phyloP scores from a whole-genome alignment of 2,329 filamentous ascomycete genomes.

The Fusarium duplospermum region DNA sequence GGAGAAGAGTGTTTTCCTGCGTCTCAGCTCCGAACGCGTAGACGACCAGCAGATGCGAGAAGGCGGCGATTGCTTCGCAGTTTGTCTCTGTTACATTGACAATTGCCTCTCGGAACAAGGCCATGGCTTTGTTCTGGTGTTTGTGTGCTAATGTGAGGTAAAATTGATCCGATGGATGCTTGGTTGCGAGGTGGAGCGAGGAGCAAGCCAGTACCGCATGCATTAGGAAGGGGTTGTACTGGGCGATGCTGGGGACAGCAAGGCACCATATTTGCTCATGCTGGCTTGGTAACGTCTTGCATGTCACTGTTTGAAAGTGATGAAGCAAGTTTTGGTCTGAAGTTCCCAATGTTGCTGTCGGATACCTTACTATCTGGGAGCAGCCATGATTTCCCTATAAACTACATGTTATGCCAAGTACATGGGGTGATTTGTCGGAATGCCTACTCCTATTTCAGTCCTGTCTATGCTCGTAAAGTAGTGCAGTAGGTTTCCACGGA shows the following conservation, averaged over 20 bases:
- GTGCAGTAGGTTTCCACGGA: conserved; percentile 23
- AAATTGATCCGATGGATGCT: background rate
- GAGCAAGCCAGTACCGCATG: conserved; percentile 16
- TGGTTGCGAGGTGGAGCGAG: conserved; percentile 14
- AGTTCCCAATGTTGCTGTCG: background rate
- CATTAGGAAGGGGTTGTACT: conserved; percentile 4
- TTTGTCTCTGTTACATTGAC: background rate
- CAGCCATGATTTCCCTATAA: background rate
- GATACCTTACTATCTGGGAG: background rate
- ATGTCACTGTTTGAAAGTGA: conserved; percentile 6
- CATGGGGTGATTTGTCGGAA: background rate
- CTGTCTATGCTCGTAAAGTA: conserved; percentile 11
- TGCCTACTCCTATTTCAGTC: background rate
- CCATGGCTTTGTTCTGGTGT: conserved; percentile 14
- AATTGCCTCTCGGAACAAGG: conserved; percentile 8
- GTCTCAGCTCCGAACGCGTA: conserved; percentile 8
- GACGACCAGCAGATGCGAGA: conserved; percentile 14
- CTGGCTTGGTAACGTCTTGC: conserved; percentile 1
- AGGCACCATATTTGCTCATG: background rate
- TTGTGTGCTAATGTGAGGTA: background rate
- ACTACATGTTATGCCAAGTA: background rate
- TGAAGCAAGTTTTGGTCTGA: background rate
- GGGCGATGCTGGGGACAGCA: background rate
- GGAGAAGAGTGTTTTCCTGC: background rate
- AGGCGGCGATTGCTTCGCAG: conserved; percentile 11